Evolutionary conservation across 179 eudicot genomes (phyloP).

Genomic region (Actinidia chinensis): DNA sequence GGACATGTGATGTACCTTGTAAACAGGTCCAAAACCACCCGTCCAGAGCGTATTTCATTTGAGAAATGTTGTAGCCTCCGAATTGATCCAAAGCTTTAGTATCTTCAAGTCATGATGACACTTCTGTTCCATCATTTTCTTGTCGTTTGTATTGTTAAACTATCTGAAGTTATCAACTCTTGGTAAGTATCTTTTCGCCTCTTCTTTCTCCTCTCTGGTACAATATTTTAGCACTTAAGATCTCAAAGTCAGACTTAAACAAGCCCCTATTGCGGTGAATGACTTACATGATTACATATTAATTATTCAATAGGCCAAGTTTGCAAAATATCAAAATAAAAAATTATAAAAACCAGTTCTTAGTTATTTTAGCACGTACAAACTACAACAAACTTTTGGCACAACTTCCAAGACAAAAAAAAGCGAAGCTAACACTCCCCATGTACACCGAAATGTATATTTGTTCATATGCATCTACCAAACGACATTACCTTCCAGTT

Average conservation of each 20-base stretch:
- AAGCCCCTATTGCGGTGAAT: too few species aligned
- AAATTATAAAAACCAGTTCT: too few species aligned
- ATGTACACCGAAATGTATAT: background rate
- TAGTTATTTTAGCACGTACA: too few species aligned
- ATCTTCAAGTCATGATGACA: slow-evolving; percentile 21
- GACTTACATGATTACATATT: too few species aligned
- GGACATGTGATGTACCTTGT: slow-evolving; percentile 25
- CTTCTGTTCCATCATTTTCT: slow-evolving; percentile 18
- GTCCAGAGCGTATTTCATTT: slow-evolving; percentile 32
- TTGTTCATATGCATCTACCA: background rate
- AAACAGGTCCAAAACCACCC: slow-evolving; percentile 44
- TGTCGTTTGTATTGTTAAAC: slow-evolving; percentile 12
- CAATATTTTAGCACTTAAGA: too few species aligned
- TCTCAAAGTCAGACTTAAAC: too few species aligned
- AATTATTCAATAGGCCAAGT: too few species aligned
- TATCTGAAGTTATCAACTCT: slow-evolving; percentile 23
- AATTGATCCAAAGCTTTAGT: slow-evolving; percentile 24
- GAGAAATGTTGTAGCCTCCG: slow-evolving; percentile 32
- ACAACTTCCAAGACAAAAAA: too few species aligned
- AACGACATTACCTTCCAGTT: slow-evolving; percentile 12
- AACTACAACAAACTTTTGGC: background rate
- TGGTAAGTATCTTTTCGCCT: slow-evolving; percentile 15
- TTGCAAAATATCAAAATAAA: too few species aligned
- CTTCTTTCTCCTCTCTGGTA: slow-evolving; percentile 25
- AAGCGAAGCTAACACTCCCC: too few species aligned